A percentile compares a stretch with the other conserved stretches of the same genome.
These are phyloP conservation scores for Rhynchosporium graminicola DNA, from an alignment of 2,329 filamentous ascomycete genomes.

Conservation along the genomic window DNA sequence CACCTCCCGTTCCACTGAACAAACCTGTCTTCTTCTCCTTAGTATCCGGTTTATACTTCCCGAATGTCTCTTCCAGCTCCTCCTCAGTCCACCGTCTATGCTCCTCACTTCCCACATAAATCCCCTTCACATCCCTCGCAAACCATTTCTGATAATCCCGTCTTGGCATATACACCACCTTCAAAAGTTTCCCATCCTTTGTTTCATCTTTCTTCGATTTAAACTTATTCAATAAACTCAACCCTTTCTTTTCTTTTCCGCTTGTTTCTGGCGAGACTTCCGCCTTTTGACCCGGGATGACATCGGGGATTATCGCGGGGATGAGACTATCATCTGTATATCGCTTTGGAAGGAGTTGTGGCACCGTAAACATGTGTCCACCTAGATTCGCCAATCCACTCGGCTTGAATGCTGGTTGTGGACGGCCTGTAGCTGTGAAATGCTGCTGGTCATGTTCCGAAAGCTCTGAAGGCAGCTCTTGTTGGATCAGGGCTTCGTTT, in stretches of 20 bases:
- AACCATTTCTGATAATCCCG: constrained; percentile 38
- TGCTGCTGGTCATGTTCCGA: constrained; percentile 22
- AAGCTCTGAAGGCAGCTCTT: background rate
- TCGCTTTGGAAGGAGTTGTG: constrained; percentile 32
- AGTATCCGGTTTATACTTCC: constrained; percentile 31
- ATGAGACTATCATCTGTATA: constrained; percentile 40
- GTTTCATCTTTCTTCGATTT: constrained; percentile 17
- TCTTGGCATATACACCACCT: constrained; percentile 40
- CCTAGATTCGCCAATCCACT: constrained; percentile 20
- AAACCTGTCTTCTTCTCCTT: constrained; percentile 16
- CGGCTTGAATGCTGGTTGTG: constrained; percentile 29
- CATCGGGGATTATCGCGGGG: constrained; percentile 35
- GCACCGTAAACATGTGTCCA: constrained; percentile 29
- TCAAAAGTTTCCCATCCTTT: constrained; percentile 30
- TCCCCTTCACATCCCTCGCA: constrained; percentile 35
- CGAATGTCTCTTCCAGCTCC: constrained; percentile 37
- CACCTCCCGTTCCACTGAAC: constrained; percentile 7
- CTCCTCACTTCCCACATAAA: constrained; percentile 38
- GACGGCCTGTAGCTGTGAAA: constrained; percentile 37
- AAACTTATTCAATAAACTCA: constrained; percentile 21
- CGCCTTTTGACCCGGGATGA: constrained; percentile 14
- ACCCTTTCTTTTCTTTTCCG: constrained; percentile 7
- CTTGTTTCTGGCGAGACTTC: background rate
- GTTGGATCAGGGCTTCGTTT: constrained; percentile 31
- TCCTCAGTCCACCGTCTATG: constrained; percentile 37